Percentiles rank a stretch among this genome's conserved stretches.
Conservation (phyloP, 2,329 filamentous ascomycete genomes). For the Arachnomyces sp. region DNA sequence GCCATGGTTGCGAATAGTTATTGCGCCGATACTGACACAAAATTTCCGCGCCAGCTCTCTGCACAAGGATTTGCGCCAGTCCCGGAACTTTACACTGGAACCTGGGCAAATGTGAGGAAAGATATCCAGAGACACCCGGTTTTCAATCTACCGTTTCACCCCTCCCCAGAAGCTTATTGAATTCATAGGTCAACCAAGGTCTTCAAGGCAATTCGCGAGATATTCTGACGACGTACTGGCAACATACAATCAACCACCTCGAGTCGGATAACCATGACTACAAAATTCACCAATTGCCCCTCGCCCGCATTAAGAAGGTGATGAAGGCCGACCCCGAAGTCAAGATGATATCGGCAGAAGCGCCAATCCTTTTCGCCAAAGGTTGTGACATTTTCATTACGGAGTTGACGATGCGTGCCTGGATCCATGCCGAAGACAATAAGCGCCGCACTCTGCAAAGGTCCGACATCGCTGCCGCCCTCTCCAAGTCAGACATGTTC, state of each 20-base stretch:
- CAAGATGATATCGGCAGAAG: conserved; percentile 99
- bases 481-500: conserved; percentile 99
- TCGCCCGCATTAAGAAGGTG: conserved; percentile 99
- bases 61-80: conserved; percentile 81
- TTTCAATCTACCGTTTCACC: conserved; percentile 4
- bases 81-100: conserved; percentile 82
- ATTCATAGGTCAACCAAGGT: conserved; percentile 78
- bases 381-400: conserved; percentile 99
- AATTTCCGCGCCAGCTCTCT: conserved; percentile 56
- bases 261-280: conserved; percentile 96
- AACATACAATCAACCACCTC: conserved; percentile 92
- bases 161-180: conserved; percentile 5
- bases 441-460: conserved; percentile 92
- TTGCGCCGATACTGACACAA: conserved; percentile 17
- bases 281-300: conserved; percentile 91
- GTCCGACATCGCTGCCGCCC: conserved; percentile 89
- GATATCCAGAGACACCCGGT: conserved; percentile 6
- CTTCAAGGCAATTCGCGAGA: conserved; percentile 89
- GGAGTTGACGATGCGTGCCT: conserved; percentile 96
- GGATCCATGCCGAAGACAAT: conserved; percentile 99
- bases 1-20: background rate
- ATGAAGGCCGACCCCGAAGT: conserved; percentile 99
- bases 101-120: conserved; percentile 80
- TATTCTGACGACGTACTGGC: conserved; percentile 98
- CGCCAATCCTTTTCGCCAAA: conserved; percentile 95